Evolutionary conservation across 192 early-diverging fungal species (phyloP), one percentile per base, ranked within the genome.

Genomic region (Gigaspora rosea): DNA sequence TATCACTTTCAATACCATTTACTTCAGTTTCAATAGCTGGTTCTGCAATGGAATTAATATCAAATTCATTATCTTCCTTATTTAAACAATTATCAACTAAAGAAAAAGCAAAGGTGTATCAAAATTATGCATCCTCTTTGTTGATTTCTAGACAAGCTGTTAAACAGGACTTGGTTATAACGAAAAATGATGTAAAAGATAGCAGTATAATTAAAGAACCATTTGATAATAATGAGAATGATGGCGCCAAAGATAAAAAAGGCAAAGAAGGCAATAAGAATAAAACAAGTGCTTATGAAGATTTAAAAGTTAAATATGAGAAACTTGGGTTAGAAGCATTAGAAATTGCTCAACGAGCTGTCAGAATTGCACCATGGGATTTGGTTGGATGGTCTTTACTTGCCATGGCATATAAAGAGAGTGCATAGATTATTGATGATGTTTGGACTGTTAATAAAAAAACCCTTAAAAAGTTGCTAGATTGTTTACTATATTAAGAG

Each of bases 361-460:
- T 85, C 8, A 78, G 83, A 79, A 78, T 83, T 48, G 86, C 86
- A 1, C 86, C 86, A 47, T 87, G 85, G 86, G 61, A 78, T 47
- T 58, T 70, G 22, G 52, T 74, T n/a, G 81, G 78, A 35, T 87
- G 86, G 86, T 79, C 79, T 27, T 73, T 80, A 9, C 77, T 87
- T 20, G 83, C 78, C 1, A 68, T 73, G 8, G 78, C 77, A n/a
- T 13, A 33, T 73, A 11, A 56, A 13, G 52, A 56, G 12, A 56
- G 52, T 56, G 12, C 0, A 56, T 56, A 41, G 7, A 41, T 41
- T 27, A 27, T 27, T 27, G 27, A 27, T 27, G 1, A 27, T 27
- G 27, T 27, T 27, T 27, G 27, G 1, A 27, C 27, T 27, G 27
- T 27, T n/a, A n/a, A n/a, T n/a, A n/a, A n/a, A n/a, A n/a, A n/a